Percentiles rank a stretch among this genome's conserved stretches.
These are phyloP conservation scores for Debaryomycetaceae sp. DNA, from an alignment of 1,139 yeast species.

Conservation along the genomic window DNA sequence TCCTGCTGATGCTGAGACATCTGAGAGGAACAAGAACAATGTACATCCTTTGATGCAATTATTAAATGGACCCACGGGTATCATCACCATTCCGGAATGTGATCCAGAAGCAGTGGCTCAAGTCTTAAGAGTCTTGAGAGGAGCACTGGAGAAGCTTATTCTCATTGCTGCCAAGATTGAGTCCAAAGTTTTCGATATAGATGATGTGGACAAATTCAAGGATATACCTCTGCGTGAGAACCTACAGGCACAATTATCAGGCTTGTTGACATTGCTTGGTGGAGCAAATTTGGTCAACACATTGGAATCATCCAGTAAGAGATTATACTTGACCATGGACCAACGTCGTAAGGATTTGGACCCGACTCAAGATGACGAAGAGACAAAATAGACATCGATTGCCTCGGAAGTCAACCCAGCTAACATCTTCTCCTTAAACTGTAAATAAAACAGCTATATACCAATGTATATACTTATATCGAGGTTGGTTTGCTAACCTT, in stretches of 20 bases:
- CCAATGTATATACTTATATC: background rate
- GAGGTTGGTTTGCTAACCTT: background rate
- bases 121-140: constrained; percentile 58
- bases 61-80: constrained; percentile 81
- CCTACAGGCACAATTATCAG: constrained; percentile 78
- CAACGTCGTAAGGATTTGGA: constrained; percentile 51
- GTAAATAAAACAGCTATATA: background rate
- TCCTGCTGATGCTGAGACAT: constrained; percentile 67
- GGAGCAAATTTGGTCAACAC: constrained; percentile 90
- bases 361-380: constrained; percentile 14
- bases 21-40: constrained; percentile 37
- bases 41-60: constrained; percentile 68
- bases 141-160: constrained; percentile 68
- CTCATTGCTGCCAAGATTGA: constrained; percentile 85
- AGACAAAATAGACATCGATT: background rate
- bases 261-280: constrained; percentile 76
- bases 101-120: constrained; percentile 67
- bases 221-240: constrained; percentile 68
- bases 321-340: constrained; percentile 70
- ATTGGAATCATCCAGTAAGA: constrained; percentile 62
- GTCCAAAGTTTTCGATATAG: constrained; percentile 49
- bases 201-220: constrained; percentile 61
- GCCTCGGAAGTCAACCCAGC: background rate
- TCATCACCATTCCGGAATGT: constrained; percentile 63
- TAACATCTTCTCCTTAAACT: background rate